These are phyloP conservation scores for Pyrenochaeta sp. DNA, from an alignment of 2,329 filamentous ascomycete genomes.

Conservation along the genomic window DNA sequence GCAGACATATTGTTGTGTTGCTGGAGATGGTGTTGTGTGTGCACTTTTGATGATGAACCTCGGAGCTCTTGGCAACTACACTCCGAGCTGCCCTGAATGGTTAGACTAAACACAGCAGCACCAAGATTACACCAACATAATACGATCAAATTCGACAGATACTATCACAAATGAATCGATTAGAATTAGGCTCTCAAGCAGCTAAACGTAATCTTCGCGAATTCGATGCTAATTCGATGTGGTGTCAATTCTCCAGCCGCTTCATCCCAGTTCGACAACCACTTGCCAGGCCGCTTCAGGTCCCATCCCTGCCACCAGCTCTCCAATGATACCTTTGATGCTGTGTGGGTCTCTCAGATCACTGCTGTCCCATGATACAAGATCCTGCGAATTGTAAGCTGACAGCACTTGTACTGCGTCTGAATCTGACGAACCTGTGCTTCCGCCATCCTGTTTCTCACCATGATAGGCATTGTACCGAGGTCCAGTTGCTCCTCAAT, in stretches of 20 bases:
- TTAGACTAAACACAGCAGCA: too few species aligned
- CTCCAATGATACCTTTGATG: constrained; percentile 70
- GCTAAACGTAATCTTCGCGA: too few species aligned
- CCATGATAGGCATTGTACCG: constrained; percentile 64
- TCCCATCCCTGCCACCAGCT: constrained; percentile 72
- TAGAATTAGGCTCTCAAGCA: too few species aligned
- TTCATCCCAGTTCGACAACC: constrained; percentile 63
- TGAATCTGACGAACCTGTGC: constrained; percentile 40
- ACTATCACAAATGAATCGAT: too few species aligned
- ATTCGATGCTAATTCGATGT: too few species aligned
- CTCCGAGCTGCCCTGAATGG: constrained; percentile 3
- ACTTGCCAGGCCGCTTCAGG: constrained; percentile 64
- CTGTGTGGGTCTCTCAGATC: constrained; percentile 58
- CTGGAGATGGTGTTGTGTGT: constrained; percentile 10
- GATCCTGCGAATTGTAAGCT: constrained; percentile 53
- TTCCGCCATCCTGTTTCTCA: constrained; percentile 47
- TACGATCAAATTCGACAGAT: too few species aligned
- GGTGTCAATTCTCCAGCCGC: too few species aligned
- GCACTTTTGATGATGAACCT: constrained; percentile 15
- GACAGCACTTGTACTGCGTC: constrained; percentile 45
- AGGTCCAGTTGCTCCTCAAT: constrained; percentile 63
- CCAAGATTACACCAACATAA: too few species aligned
- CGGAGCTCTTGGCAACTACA: constrained; percentile 7
- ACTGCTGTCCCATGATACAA: constrained; percentile 67
- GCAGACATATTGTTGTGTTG: constrained; percentile 48